Conservation (phyloP, 2,329 filamentous ascomycete genomes). For the Trichoderma guizhouense region DNA sequence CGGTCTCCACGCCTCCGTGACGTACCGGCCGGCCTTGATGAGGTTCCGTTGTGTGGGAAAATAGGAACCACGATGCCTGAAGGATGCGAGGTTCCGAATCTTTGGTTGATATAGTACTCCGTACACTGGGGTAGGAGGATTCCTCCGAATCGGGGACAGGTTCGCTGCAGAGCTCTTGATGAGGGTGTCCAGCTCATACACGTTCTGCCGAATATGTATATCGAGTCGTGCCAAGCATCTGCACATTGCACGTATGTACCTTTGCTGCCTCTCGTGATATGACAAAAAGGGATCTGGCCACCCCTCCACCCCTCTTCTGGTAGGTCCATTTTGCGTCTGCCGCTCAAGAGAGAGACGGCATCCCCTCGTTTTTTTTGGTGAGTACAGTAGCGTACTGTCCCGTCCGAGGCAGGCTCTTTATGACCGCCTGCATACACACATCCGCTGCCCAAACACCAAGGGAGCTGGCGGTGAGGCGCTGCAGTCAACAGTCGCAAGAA, state of each 20-base stretch:
- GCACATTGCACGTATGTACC: background rate
- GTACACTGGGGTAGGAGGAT: background rate
- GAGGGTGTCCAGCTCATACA: constrained; percentile 10
- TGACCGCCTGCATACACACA: background rate
- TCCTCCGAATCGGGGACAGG: background rate
- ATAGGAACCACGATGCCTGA: background rate
- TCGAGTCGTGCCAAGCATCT: background rate
- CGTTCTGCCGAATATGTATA: background rate
- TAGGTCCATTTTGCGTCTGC: background rate
- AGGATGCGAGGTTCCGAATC: background rate
- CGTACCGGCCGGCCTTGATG: background rate
- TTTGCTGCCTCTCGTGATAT: constrained; percentile 7
- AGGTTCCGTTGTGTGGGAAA: background rate
- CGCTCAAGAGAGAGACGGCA: background rate
- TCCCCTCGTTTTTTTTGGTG: background rate
- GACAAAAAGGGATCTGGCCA: constrained; percentile 1
- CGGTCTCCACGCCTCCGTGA: background rate
- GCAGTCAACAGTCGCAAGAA: background rate
- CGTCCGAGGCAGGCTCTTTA: background rate
- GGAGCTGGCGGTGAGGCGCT: constrained; percentile 1
- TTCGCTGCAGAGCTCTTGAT: background rate
- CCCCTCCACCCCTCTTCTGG: constrained; percentile 1
- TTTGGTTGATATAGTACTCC: background rate
- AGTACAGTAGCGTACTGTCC: background rate
- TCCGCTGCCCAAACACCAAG: background rate